Evolutionary conservation across 768 basidiomycete genomes (phyloP).

Genomic region (Cyathus striatus): DNA sequence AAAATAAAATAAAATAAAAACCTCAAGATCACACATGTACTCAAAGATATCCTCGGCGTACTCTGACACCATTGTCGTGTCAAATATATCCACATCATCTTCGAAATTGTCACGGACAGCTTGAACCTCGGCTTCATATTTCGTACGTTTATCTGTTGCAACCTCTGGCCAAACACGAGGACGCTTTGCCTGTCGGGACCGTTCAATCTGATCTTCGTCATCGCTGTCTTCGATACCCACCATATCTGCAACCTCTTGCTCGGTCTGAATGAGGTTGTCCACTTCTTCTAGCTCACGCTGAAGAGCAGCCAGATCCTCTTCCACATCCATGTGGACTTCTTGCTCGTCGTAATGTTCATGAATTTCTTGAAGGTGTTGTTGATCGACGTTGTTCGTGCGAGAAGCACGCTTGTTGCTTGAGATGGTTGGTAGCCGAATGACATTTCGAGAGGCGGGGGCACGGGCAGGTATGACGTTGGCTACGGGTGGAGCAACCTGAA

Average conservation of each 20-base stretch:
- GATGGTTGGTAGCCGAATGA: constrained; percentile 18
- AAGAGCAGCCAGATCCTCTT: constrained; percentile 33
- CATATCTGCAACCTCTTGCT: constrained; percentile 64
- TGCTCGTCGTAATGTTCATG: constrained; percentile 31
- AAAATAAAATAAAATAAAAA: constrained; percentile 25
- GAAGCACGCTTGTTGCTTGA: constrained; percentile 30
- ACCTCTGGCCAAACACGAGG: constrained; percentile 72
- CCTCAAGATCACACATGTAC: constrained; percentile 94
- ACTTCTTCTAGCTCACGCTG: constrained; percentile 36
- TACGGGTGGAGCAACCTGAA: constrained; percentile 36
- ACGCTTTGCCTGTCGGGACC: constrained; percentile 27
- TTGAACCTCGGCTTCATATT: constrained; percentile 58
- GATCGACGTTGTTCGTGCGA: constrained; percentile 35
- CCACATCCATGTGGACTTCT: constrained; percentile 58
- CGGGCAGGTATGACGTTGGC: constrained; percentile 35
- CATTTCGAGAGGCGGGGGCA: constrained; percentile 21
- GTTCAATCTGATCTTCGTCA: constrained; percentile 26
- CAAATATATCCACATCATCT: constrained; percentile 69
- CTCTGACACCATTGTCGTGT: constrained; percentile 96
- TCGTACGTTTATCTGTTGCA: constrained; percentile 52
- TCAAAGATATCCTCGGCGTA: constrained; percentile 98
- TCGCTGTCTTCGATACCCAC: constrained; percentile 46
- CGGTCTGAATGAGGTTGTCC: constrained; percentile 33
- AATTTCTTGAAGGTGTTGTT: constrained; percentile 36
- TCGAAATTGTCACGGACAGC: constrained; percentile 63